Conservation (phyloP, 441 rosid species). For the Gossypium trilobum region DNA sequence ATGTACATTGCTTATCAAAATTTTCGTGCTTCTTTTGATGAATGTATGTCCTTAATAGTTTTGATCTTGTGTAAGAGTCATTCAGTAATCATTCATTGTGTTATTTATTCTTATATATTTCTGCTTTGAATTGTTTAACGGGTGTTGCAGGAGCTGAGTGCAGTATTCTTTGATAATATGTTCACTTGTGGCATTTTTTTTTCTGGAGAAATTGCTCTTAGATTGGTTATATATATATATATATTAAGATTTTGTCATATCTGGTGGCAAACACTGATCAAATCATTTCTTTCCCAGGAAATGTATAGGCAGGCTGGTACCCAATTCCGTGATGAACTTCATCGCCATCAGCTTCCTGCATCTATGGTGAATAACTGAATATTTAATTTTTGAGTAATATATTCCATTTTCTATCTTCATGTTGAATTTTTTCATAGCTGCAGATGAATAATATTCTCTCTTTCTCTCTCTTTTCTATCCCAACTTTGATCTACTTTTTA, state of each 20-base stretch:
- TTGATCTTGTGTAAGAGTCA: not conserved
- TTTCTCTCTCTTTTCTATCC: not conserved
- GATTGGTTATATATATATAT: not conserved
- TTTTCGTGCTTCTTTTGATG: not conserved
- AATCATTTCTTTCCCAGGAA: slow-evolving; percentile 47
- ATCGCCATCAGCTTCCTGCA: slow-evolving; percentile 76
- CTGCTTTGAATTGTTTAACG: not conserved
- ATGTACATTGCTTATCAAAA: not conserved
- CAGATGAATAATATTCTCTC: not conserved
- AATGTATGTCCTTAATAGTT: not conserved
- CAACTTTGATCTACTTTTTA: not conserved
- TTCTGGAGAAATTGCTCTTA: not conserved
- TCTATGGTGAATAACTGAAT: slow-evolving; percentile 44
- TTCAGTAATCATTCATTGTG: not conserved
- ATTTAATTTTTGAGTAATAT: not conserved
- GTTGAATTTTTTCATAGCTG: not conserved
- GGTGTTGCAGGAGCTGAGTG: not conserved
- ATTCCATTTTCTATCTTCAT: not conserved
- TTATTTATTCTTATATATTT: not conserved
- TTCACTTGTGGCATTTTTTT: not conserved
- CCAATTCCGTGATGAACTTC: slow-evolving; percentile 96
- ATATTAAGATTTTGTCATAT: not conserved
- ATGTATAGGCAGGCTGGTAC: slow-evolving; percentile 82
- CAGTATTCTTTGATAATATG: not conserved
- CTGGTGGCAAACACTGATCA: slow-evolving; percentile 7